Percentiles rank a stretch among this genome's conserved stretches.
Conservation (phyloP, 83 land plant species). For the Picea abies region DNA sequence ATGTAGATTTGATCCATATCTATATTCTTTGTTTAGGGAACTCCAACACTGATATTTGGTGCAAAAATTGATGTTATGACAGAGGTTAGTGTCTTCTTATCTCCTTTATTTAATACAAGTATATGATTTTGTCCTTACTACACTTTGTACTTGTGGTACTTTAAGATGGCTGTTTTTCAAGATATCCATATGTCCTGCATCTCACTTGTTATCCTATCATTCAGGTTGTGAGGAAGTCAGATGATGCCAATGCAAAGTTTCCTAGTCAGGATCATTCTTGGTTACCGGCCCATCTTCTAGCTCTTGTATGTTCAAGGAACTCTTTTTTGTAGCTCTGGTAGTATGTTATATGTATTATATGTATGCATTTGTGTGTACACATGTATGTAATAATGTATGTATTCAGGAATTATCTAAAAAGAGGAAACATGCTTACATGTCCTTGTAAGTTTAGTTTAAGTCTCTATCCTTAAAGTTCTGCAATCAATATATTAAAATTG, state of each 20-base stretch:
- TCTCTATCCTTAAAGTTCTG: too few species aligned
- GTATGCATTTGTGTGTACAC: too few species aligned
- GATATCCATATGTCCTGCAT: not conserved
- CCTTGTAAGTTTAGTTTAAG: too few species aligned
- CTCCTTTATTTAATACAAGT: not conserved
- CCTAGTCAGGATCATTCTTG: conserved; percentile 30
- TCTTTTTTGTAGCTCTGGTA: not conserved
- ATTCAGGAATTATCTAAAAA: too few species aligned
- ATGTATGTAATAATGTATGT: too few species aligned
- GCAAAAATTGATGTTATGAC: conserved; percentile 67
- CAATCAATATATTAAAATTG: not conserved
- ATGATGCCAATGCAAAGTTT: not conserved
- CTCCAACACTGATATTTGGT: conserved; percentile 58
- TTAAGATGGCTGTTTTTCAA: not conserved
- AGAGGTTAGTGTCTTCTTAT: conserved; percentile 45
- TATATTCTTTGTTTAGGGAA: conserved; percentile 33
- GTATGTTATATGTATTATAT: not conserved
- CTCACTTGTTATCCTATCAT: conserved; percentile 2
- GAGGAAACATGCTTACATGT: too few species aligned
- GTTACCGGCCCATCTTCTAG: conserved; percentile 42
- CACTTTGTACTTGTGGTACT: not conserved
- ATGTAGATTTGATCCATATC: conserved; percentile 16
- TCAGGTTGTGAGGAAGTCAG: conserved; percentile 14
- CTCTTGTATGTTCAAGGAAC: conserved; percentile 25
- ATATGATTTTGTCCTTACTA: conserved; percentile 6